A percentile compares a stretch with the other conserved stretches of the same genome.
Conservation (phyloP, 495 filamentous ascomycete species). For the Hypoxylon intermedium region DNA sequence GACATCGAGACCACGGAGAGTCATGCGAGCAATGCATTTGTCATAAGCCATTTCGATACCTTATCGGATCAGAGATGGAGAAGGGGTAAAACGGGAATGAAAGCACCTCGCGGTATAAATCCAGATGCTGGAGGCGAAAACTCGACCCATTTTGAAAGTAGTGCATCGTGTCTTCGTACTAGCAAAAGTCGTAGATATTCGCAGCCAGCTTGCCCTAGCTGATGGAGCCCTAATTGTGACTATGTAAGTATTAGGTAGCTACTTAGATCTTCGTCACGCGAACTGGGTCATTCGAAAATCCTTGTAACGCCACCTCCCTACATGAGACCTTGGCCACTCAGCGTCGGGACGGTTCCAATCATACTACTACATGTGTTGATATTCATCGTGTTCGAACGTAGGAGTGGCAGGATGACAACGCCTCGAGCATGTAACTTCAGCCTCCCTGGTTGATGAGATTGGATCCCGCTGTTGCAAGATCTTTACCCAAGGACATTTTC, state of each 20-base stretch:
- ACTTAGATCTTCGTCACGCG: conserved; percentile 16
- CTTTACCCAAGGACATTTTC: too few relatives aligned
- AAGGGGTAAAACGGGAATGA: not conserved
- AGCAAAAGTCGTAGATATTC: conserved; percentile 20
- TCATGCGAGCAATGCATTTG: conserved; percentile 24
- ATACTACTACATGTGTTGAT: too few relatives aligned
- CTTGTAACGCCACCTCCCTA: conserved; percentile 21
- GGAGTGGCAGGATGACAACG: too few relatives aligned
- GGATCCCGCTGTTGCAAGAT: too few relatives aligned
- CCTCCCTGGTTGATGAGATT: too few relatives aligned
- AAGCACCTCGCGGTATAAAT: not conserved
- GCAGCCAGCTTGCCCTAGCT: conserved; percentile 19
- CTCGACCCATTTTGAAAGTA: conserved; percentile 3
- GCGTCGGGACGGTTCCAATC: too few relatives aligned
- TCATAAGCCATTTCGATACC: conserved; percentile 19
- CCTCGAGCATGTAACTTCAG: too few relatives aligned
- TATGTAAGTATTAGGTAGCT: conserved; percentile 34
- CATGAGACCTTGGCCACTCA: too few relatives aligned
- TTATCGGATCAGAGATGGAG: not conserved
- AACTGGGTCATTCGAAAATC: conserved; percentile 24
- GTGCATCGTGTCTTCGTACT: conserved; percentile 17
- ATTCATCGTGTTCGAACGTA: too few relatives aligned
- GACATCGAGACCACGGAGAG: conserved; percentile 1
- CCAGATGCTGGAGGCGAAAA: conserved; percentile 11
- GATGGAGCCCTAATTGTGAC: conserved; percentile 30